A percentile compares a stretch with the other conserved stretches of the same genome.
These are phyloP conservation scores for Elymus sibiricus DNA, from an alignment of 176 grass and related monocot genomes.

Conservation along the genomic window DNA sequence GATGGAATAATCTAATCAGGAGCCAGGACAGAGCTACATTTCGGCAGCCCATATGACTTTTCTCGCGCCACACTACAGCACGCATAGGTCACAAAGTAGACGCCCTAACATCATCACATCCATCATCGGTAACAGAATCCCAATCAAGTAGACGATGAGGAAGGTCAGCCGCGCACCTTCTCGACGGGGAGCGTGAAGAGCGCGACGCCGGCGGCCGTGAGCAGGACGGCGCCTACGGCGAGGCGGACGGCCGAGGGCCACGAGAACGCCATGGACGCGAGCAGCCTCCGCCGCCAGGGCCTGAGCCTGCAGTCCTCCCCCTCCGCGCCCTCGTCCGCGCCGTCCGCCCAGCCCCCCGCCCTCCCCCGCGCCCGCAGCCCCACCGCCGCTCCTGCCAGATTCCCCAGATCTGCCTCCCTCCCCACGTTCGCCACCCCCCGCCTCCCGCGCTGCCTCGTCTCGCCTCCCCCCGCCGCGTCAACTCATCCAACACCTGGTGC, in stretches of 20 bases:
- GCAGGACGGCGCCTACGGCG: constrained; percentile 58
- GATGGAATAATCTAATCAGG: neutral
- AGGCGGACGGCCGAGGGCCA: constrained; percentile 70
- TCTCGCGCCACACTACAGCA: neutral
- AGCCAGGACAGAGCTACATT: neutral
- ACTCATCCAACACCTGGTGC: constrained; percentile 1
- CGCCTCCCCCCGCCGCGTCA: neutral
- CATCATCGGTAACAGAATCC: neutral
- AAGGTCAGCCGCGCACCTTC: constrained; percentile 40
- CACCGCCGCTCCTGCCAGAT: constrained; percentile 71
- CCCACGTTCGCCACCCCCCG: neutral
- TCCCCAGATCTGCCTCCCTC: constrained; percentile 32
- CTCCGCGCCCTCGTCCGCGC: constrained; percentile 44
- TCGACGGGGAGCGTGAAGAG: constrained; percentile 88
- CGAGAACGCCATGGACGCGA: constrained; percentile 68
- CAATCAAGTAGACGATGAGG: neutral
- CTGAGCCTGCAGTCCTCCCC: constrained; percentile 52
- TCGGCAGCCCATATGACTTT: neutral
- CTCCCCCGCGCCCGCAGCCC: constrained; percentile 64
- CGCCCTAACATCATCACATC: neutral
- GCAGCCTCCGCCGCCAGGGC: constrained; percentile 68
- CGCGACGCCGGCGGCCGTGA: constrained; percentile 53
- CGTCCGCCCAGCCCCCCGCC: constrained; percentile 62
- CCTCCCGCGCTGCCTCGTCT: neutral
- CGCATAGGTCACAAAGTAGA: neutral